Base-by-base conservation (phyloP, 257 asterid species). In the Solanum etuberosum region DNA sequence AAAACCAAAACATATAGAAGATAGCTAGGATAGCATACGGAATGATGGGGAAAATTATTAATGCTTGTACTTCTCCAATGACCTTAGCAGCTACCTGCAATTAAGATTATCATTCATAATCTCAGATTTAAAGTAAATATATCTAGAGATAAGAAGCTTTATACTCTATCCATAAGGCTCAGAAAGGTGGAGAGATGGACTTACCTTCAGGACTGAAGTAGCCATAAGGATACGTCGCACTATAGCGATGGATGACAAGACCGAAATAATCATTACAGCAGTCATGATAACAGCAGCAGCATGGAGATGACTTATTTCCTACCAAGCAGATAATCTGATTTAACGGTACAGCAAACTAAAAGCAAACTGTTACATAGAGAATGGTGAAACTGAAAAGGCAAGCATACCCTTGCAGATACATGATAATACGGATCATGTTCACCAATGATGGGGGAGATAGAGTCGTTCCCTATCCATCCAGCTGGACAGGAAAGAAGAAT, bases 181-280 rank as follows among this genome's bases (percentile, higher is more conserved):
- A 86, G 7, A 70, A 88, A 83, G 87, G 83, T 76, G 68, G 65
- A 29, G 37, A 57, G 71, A 29, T 61, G 51, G 23, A 90, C 94
- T 92, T 92, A 91, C 99, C 99, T 97, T 97, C 76, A 97, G 98
- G 86, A 97, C 99, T 4, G 99, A 97, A 61, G 99, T 93, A 21
- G 98, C 99, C 99, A 97, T 95, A 85, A 97, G 96, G 89, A 97
- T 97, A 67, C 99, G 98, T 20, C 99, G 98, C 81, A 94, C 93
- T 87, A 97, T 90, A 82, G 99, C 99, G 70, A 97, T 92, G 80
- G 99, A 97, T 83, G 98, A 95, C 82, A 97, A 91, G 90, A 95
- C 88, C 83, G 99, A 90, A 23, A 97, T 91, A 80, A 94, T 91
- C 99, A 95, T 96, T 87, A 97, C 88, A 70, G 76, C 90, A 3